Percentiles rank a stretch among this genome's conserved stretches.
These are phyloP conservation scores for Candida broadrunensis DNA, from an alignment of 805 yeast genomes.

Conservation along the genomic window DNA sequence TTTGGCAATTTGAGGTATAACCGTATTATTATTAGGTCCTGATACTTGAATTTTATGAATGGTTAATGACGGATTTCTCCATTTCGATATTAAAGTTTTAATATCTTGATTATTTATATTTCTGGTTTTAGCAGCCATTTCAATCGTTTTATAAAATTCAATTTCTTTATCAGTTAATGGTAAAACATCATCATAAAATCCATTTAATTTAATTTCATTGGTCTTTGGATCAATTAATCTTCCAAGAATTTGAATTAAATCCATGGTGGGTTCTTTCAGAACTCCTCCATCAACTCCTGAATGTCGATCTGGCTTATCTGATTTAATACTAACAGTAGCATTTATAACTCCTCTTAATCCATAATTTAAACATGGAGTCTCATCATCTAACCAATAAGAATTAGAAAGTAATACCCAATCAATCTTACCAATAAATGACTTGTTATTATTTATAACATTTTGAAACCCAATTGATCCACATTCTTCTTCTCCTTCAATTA, in stretches of 20 bases:
- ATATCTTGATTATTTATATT: conserved; percentile 35
- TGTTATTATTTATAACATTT: conserved; percentile 53
- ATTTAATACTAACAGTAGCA: conserved; percentile 64
- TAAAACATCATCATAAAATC: conserved; percentile 66
- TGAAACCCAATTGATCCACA: conserved; percentile 87
- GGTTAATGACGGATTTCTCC: conserved; percentile 90
- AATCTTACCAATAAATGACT: conserved; percentile 51
- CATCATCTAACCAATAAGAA: conserved; percentile 91
- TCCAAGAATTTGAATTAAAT: conserved; percentile 69
- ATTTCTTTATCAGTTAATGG: conserved; percentile 58
- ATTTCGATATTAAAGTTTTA: conserved; percentile 64
- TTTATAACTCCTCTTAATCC: conserved; percentile 92
- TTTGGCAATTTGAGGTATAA: conserved; percentile 78
- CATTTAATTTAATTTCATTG: conserved; percentile 57
- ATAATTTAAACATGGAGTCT: conserved; percentile 86
- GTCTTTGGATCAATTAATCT: conserved; percentile 49
- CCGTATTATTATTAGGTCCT: conserved; percentile 87
- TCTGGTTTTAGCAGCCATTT: conserved; percentile 24
- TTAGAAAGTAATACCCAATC: conserved; percentile 91
- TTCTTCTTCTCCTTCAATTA: conserved; percentile 96
- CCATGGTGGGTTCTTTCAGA: conserved; percentile 84
- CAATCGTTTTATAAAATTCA: conserved; percentile 59
- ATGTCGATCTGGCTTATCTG: conserved; percentile 84
- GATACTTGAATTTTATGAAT: conserved; percentile 81
- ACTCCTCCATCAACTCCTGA: conserved; percentile 97